These are phyloP conservation scores for Plasmodium sp. DNA, from an alignment of 169 alveolate genomes.

Conservation along the genomic window DNA sequence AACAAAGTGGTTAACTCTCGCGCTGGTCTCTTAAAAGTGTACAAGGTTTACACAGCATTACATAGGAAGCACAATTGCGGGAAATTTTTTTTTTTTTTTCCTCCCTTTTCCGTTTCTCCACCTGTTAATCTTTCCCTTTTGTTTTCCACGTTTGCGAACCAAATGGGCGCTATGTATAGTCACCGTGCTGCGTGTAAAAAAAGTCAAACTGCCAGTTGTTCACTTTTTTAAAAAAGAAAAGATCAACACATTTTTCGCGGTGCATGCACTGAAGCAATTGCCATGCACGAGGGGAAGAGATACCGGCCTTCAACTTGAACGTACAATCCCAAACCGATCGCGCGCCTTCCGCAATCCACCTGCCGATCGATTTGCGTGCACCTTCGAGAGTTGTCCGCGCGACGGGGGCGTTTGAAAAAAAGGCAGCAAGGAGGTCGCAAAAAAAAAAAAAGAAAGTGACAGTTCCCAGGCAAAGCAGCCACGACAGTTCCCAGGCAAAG, in stretches of 20 bases:
- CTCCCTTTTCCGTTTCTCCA: background rate
- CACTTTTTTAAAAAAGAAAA: background rate
- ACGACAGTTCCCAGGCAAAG: background rate
- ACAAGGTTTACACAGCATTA: background rate
- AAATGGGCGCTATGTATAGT: background rate
- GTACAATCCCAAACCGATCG: background rate
- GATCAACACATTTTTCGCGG: background rate
- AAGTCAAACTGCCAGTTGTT: background rate
- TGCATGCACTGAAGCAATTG: constrained; percentile 14
- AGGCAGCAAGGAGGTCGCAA: background rate
- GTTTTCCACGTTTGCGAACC: background rate
- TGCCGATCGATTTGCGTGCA: background rate
- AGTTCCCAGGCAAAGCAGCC: too few relatives aligned
- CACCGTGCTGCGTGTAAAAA: background rate
- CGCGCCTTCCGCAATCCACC: background rate
- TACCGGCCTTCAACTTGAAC: background rate
- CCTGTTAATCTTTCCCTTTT: background rate
- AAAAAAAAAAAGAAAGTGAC: background rate
- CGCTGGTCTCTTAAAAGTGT: background rate
- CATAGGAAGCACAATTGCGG: background rate
- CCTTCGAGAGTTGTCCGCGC: background rate
- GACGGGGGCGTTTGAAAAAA: background rate
- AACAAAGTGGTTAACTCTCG: background rate
- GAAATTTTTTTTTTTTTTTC: background rate
- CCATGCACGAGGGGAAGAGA: background rate